Evolutionary conservation across 495 filamentous ascomycete species (phyloP), one percentile per base, ranked within the genome.

Genomic region (Penicillium alfredii): DNA sequence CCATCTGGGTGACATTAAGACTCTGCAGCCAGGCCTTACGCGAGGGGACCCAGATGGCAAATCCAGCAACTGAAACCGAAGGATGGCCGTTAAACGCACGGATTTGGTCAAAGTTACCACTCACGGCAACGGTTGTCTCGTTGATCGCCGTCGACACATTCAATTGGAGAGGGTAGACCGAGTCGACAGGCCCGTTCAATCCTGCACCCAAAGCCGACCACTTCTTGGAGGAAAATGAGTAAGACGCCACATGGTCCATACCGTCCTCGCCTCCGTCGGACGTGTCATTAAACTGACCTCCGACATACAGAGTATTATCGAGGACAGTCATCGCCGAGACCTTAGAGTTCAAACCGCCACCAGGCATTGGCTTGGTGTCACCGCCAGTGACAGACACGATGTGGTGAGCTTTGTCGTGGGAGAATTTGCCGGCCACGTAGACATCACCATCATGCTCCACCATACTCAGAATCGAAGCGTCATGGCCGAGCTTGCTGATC

Each of bases 31-130:
- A 99, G 52, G 93, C 87, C 25, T 77, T 74, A 31, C 71, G 73
- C 4, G 88, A 92, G 13, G 88, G 87, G n/a, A 97, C 82, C 92
- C 92, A 99, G 15, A 96, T 67, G 18, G 84, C 92, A 53, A 97
- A 89, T 1, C 88, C 86, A 31, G 73, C 54, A 2, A 79, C 82
- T 8, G 72, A 47, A 8, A 78, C 60, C n/a, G 76, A 72, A 8
- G 69, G 48, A 44, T 78, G 82, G 33, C 64, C 66, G 26, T 64
- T 78, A 51, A 83, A 88, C 3, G 76, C 72, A 12, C 80, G 63
- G 16, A 95, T 72, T 40, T 77, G 64, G 14, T 74, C 68, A 56
- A 99, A 99, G 48, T 79, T 70, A 15, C 92, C 92, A 48, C 78
- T 93, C 29, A 99, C 61, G 3, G 81, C 76, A 32, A 97, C 72